Percentiles rank a stretch among this genome's conserved stretches.
phyloP scores from a whole-genome alignment of 257 asterid genomes.

The Leonotis leonurus region DNA sequence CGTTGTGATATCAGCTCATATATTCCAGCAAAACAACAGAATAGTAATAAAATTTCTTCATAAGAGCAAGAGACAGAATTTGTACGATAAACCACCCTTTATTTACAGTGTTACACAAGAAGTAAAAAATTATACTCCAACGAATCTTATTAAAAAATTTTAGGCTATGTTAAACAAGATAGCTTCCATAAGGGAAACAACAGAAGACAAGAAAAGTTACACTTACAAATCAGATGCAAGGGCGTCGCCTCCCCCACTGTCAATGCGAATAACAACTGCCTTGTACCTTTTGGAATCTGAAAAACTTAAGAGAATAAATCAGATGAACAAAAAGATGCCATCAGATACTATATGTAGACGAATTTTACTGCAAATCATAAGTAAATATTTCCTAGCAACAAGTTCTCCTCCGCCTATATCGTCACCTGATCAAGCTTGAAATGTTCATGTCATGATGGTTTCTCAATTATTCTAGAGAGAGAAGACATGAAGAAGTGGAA shows the following conservation, averaged over 20 bases:
- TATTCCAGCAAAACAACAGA: neutral
- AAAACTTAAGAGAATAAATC: neutral
- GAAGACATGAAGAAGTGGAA: neutral
- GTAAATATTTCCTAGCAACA: neutral
- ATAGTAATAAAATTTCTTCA: neutral
- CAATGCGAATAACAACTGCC: constrained; percentile 88
- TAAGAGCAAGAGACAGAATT: neutral
- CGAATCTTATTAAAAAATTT: neutral
- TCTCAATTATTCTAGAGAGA: neutral
- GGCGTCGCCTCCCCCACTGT: constrained; percentile 99
- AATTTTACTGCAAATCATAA: neutral
- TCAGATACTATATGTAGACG: neutral
- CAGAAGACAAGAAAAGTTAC: neutral
- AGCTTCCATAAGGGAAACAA: neutral
- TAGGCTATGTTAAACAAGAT: neutral
- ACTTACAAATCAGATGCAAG: constrained; percentile 99
- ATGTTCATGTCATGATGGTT: neutral
- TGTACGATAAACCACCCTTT: neutral
- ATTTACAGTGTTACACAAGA: neutral
- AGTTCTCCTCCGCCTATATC: neutral
- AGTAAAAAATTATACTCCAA: neutral
- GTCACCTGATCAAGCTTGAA: neutral
- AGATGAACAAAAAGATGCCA: neutral
- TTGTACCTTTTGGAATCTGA: constrained; percentile 84
- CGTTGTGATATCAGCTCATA: neutral